phyloP scores from a whole-genome alignment of 2,329 filamentous ascomycete species.

The Bertia moriformis region DNA sequence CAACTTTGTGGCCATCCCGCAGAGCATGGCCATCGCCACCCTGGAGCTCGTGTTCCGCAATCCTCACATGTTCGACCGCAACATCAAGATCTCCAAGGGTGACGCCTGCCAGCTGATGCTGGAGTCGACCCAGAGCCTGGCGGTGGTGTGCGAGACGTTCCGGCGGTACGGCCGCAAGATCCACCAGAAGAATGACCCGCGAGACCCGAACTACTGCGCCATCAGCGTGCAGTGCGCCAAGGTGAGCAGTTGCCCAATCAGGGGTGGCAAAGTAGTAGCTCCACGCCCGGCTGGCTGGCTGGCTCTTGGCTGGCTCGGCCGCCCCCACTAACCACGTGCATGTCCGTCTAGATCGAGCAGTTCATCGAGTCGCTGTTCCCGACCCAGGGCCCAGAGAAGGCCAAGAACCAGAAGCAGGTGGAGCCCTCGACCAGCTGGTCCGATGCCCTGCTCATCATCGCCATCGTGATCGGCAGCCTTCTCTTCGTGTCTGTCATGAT shows the following conservation, averaged over 20 bases:
- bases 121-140: conserved; percentile 81
- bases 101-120: conserved; percentile 84
- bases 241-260: no score
- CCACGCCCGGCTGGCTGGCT: conserved; percentile 3
- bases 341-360: conserved; percentile 59
- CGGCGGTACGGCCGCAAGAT: conserved; percentile 65
- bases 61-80: conserved; percentile 66
- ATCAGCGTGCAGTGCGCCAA: conserved; percentile 84
- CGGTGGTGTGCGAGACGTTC: conserved; percentile 70
- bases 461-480: conserved; percentile 54
- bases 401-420: conserved; percentile 22
- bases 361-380: conserved; percentile 93
- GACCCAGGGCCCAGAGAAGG: conserved; percentile 54
- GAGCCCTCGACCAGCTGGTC: conserved; percentile 36
- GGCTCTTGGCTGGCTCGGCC: background rate
- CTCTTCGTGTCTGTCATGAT: conserved; percentile 59
- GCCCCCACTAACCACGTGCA: conserved; percentile 5
- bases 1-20: conserved; percentile 96
- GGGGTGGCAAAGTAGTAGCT: conserved; percentile 5
- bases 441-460: conserved; percentile 51
- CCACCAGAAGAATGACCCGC: conserved; percentile 83
- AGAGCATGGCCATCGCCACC: conserved; percentile 93
- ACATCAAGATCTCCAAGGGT: conserved; percentile 94
- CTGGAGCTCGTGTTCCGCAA: conserved; percentile 87
- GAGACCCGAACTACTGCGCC: conserved; percentile 79